phyloP scores from a whole-genome alignment of 495 filamentous ascomycete species.

The Clohesyomyces aquaticus region DNA sequence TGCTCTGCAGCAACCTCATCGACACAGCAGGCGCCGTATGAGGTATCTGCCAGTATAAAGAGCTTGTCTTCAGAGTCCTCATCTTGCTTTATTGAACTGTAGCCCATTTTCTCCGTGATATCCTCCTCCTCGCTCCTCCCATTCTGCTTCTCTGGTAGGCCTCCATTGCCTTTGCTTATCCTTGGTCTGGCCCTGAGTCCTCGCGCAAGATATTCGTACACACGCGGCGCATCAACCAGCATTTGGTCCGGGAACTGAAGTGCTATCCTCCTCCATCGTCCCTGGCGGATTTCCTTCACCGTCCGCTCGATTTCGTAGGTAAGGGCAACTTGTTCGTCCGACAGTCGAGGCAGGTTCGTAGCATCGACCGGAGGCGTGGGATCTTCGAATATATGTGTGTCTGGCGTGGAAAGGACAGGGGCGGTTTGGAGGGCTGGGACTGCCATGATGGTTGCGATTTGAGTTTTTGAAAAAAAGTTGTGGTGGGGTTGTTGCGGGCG shows the following conservation, averaged over 20 bases:
- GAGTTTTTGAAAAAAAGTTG: slow-evolving; percentile 5
- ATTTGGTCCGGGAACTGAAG: slow-evolving; percentile 95
- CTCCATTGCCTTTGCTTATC: slow-evolving; percentile 5
- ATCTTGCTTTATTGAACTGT: slow-evolving; percentile 13
- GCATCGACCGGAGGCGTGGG: slow-evolving; percentile 47
- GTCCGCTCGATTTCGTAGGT: slow-evolving; percentile 90
- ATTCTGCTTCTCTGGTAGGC: neutral
- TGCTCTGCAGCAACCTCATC: slow-evolving; percentile 98
- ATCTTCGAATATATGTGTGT: slow-evolving; percentile 75
- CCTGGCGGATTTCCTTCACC: slow-evolving; percentile 68
- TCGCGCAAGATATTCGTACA: slow-evolving; percentile 68
- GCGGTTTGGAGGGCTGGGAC: slow-evolving; percentile 45
- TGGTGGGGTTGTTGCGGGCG: too few species aligned
- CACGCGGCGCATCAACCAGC: slow-evolving; percentile 80
- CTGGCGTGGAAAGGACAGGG: slow-evolving; percentile 87
- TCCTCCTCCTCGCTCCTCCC: slow-evolving; percentile 11
- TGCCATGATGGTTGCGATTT: slow-evolving; percentile 19
- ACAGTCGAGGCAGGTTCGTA: slow-evolving; percentile 44
- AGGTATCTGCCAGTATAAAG: slow-evolving; percentile 92
- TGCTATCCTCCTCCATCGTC: slow-evolving; percentile 75
- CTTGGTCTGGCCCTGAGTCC: slow-evolving; percentile 56
- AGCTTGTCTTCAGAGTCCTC: slow-evolving; percentile 56
- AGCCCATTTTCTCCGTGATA: slow-evolving; percentile 9
- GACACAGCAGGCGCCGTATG: slow-evolving; percentile 95
- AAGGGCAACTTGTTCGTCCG: slow-evolving; percentile 71